Percentiles rank a stretch among this genome's conserved stretches.
These are phyloP conservation scores for Dunaliella primolecta DNA, from an alignment of 139 green algal genomes.

Conservation along the genomic window DNA sequence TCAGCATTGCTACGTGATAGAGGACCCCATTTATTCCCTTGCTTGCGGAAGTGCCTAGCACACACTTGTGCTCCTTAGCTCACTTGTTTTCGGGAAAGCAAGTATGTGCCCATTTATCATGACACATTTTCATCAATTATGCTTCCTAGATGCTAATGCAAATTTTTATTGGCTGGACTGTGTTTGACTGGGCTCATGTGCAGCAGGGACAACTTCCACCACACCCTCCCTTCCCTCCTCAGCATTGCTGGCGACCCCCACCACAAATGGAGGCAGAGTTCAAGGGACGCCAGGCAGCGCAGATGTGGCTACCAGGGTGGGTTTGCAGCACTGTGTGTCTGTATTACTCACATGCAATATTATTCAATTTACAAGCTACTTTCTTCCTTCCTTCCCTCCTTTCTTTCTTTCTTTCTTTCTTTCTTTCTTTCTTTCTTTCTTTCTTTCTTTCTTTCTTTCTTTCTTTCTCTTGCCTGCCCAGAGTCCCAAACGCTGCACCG, in stretches of 20 bases:
- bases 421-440: too few species aligned
- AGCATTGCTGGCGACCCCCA: not conserved
- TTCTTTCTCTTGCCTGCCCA: not conserved
- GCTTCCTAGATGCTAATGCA: not conserved
- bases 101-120: not conserved
- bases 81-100: not conserved
- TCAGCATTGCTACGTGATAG: too few species aligned
- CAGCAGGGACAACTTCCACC: not conserved
- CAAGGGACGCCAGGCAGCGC: not conserved
- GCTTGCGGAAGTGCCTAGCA: too few species aligned
- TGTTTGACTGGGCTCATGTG: not conserved
- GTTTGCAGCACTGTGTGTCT: not conserved
- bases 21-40: too few species aligned
- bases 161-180: not conserved
- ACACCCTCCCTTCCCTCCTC: not conserved
- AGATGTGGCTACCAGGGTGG: not conserved
- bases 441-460: too few species aligned
- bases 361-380: too few species aligned
- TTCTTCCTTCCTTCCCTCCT: too few species aligned
- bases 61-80: not conserved
- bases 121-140: not conserved
- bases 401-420: too few species aligned
- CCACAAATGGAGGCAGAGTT: not conserved
- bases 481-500: not conserved
- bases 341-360: not conserved